Base-by-base conservation (phyloP, 306 rosid species). In the Coriaria nepalensis region DNA sequence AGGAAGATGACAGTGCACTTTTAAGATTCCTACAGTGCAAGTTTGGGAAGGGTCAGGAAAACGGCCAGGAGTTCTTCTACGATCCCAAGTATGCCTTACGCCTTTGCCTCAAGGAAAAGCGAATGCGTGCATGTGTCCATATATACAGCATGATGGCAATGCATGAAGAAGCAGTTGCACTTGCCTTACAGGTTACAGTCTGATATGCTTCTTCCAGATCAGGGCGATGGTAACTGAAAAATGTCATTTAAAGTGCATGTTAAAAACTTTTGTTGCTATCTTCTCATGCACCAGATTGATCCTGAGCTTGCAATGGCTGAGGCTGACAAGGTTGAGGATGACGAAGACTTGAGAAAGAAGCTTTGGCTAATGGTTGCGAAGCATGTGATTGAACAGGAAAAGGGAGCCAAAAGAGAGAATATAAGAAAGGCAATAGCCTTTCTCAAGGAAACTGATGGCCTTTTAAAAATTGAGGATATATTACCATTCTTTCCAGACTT, bases 131-230 rank as follows among this genome's bases (percentile, higher is more conserved):
- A 43, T 90, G 98, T 69, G 90, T 90, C 67, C 98, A 90, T 77
- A 90, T 90, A 72, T 90, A 85, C 75, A 84, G 98, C 70, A 85
- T 85, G 98, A 85, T 90, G 94, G 80, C 92, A 55, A 90, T 90
- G 98, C 95, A 90, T 66, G 98, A 90, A 73, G 98, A 90, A 78
- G 94, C 94, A 48, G 98, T 90, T 75, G 98, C 98, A 46, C 95
- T 90, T 69, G 94, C 95, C 60, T 78, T 90, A 40, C 95, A 81
- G 94, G 97, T 84, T 55, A 57, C 15, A 52, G n/a, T n/a, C n/a
- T n/a, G n/a, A n/a, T n/a, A n/a, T n/a, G n/a, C n/a, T n/a, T n/a
- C n/a, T n/a, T n/a, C n/a, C n/a, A n/a, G n/a, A n/a, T n/a, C n/a
- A n/a, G n/a, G n/a, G n/a, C n/a, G n/a, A n/a, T n/a, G n/a, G n/a